These are phyloP conservation scores for Pichia kluyveri DNA, from an alignment of 805 yeast species.

Conservation along the genomic window DNA sequence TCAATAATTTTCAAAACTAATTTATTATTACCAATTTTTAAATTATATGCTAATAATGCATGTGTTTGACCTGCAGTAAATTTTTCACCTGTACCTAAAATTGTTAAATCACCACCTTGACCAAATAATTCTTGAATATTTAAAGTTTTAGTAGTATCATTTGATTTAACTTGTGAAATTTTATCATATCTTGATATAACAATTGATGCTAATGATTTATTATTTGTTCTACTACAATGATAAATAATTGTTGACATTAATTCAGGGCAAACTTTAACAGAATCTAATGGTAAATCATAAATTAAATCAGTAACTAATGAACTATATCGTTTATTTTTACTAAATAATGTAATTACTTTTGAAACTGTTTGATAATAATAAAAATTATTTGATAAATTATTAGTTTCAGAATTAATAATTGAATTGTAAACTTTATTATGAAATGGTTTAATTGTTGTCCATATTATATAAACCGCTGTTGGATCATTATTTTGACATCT, in stretches of 20 bases:
- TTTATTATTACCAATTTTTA: conserved; percentile 19
- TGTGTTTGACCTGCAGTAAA: conserved; percentile 23
- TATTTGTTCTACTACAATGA: conserved; percentile 21
- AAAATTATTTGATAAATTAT: conserved; percentile 21
- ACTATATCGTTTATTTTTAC: conserved; percentile 23
- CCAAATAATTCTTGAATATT: conserved; percentile 1
- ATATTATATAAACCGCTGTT: conserved; percentile 18
- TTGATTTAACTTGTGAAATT: not conserved
- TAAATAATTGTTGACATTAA: conserved; percentile 25
- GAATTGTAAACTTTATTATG: conserved; percentile 23
- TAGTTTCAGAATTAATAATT: conserved; percentile 15
- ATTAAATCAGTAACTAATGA: conserved; percentile 19
- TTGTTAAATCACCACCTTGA: conserved; percentile 5
- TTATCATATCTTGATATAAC: conserved; percentile 20
- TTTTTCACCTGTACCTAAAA: conserved; percentile 12
- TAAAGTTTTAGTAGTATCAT: conserved; percentile 5
- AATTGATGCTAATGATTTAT: conserved; percentile 19
- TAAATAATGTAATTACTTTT: conserved; percentile 19
- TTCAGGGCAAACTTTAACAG: conserved; percentile 25
- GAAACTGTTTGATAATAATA: conserved; percentile 23
- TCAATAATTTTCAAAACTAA: conserved; percentile 22
- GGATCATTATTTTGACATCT: conserved; percentile 19
- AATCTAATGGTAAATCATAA: conserved; percentile 24
- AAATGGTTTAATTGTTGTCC: conserved; percentile 23
- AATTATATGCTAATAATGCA: conserved; percentile 22